Percentiles rank a stretch among this genome's conserved stretches.
Evolutionary conservation across 2,329 filamentous ascomycete species (phyloP).

Genomic region (Ustilaginoidea virens): DNA sequence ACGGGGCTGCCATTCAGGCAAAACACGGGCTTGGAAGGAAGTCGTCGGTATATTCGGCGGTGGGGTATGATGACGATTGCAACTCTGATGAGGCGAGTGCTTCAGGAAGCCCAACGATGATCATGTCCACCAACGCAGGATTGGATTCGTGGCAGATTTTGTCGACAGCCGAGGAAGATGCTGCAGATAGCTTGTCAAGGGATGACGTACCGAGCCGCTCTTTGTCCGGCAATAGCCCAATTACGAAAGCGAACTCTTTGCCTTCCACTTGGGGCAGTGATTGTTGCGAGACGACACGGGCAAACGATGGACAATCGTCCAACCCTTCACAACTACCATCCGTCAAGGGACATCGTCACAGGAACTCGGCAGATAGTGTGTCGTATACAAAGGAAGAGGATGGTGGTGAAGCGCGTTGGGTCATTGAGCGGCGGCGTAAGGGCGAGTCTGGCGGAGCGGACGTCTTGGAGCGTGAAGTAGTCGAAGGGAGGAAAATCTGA

Average conservation of each 20-base stretch:
- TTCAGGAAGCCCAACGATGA: conserved; percentile 35
- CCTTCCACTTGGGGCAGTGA: too few species aligned
- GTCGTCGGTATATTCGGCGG: conserved; percentile 32
- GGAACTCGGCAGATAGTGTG: conserved; percentile 50
- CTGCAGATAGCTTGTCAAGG: not conserved
- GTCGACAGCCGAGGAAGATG: conserved; percentile 1
- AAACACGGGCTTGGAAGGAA: conserved; percentile 24
- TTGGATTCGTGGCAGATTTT: conserved; percentile 1
- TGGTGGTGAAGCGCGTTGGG: conserved; percentile 46
- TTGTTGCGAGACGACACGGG: too few species aligned
- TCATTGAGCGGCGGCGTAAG: conserved; percentile 52
- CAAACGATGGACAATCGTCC: conserved; percentile 30
- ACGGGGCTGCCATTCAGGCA: conserved; percentile 1
- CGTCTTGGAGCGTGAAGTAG: conserved; percentile 47
- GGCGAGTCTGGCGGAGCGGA: conserved; percentile 50
- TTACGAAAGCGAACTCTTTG: too few species aligned
- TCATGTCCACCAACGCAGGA: conserved; percentile 22
- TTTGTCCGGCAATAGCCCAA: too few species aligned
- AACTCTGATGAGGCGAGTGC: conserved; percentile 31
- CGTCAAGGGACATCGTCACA: conserved; percentile 30
- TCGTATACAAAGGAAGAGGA: conserved; percentile 53
- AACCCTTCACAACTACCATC: conserved; percentile 6
- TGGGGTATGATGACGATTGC: conserved; percentile 30
- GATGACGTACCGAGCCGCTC: too few species aligned
- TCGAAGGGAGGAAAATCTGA: conserved; percentile 38